A percentile compares a stretch with the other conserved stretches of the same genome.
These are phyloP conservation scores for Sporormia fimetaria DNA, from an alignment of 495 filamentous ascomycete genomes.

Conservation along the genomic window DNA sequence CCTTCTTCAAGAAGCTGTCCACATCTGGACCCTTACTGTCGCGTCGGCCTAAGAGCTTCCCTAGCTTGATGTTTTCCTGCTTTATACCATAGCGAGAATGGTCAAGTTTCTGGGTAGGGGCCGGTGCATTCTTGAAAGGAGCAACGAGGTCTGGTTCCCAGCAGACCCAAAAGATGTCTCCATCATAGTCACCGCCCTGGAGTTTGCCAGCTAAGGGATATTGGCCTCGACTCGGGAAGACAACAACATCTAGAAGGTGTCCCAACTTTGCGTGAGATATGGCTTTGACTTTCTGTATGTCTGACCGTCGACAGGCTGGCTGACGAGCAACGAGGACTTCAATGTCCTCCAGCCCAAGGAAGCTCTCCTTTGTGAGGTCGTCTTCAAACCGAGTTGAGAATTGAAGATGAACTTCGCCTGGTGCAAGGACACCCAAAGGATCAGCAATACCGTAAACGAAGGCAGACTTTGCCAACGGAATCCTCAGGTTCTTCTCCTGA, in stretches of 20 bases:
- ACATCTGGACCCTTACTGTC: constrained; percentile 8
- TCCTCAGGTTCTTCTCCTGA: constrained; percentile 52
- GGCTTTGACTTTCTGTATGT: constrained; percentile 61
- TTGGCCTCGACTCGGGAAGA: constrained; percentile 64
- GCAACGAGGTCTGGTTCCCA: constrained; percentile 71
- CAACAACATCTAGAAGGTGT: constrained; percentile 72
- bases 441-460: constrained; percentile 75
- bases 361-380: constrained; percentile 42
- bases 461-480: constrained; percentile 62
- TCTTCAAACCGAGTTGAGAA: constrained; percentile 61
- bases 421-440: constrained; percentile 55
- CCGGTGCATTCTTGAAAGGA: constrained; percentile 59
- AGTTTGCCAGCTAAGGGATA: constrained; percentile 66
- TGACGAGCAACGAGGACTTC: constrained; percentile 78
- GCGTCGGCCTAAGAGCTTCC: constrained; percentile 31
- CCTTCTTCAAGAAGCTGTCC: constrained; percentile 40
- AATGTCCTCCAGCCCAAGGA: constrained; percentile 50
- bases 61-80: constrained; percentile 45
- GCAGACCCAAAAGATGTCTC: constrained; percentile 72
- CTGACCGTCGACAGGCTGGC: constrained; percentile 67
- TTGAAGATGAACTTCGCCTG: constrained; percentile 66
- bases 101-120: constrained; percentile 38
- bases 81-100: constrained; percentile 47
- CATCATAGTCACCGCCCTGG: constrained; percentile 92
- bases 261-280: constrained; percentile 57